Conservation (phyloP, 2,329 filamentous ascomycete species). For the Fusarium sarcochroum region DNA sequence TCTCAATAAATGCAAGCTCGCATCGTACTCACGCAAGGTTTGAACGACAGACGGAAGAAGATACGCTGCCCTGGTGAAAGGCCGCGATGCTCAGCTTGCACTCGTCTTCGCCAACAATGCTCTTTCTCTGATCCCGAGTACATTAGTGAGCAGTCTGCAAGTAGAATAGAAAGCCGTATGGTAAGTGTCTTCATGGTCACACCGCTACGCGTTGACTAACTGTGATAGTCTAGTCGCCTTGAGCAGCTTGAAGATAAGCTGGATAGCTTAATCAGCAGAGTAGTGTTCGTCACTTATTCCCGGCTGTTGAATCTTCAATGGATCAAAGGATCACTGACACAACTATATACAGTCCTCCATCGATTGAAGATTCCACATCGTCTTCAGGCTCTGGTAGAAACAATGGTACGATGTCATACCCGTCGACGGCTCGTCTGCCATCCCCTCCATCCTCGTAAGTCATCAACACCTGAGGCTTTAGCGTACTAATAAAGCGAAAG, state of each 20-base stretch:
- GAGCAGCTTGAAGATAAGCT: constrained; percentile 35
- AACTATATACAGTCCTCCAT: neutral
- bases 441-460: neutral
- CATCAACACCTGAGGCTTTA: fast-evolving
- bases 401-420: neutral
- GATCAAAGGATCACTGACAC: fast-evolving
- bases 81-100: constrained; percentile 34
- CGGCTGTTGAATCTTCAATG: fast-evolving
- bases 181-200: neutral
- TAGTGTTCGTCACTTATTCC: constrained; percentile 5
- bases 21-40: neutral
- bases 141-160: neutral
- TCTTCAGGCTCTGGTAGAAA: neutral
- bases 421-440: neutral
- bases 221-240: constrained; percentile 13
- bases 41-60: constrained; percentile 25
- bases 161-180: neutral
- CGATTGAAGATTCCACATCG: constrained; percentile 13
- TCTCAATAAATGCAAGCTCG: fast-evolving
- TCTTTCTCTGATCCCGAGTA: neutral
- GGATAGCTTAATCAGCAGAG: constrained; percentile 22
- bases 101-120: constrained; percentile 21
- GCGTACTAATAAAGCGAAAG: fast-evolving
- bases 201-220: neutral
- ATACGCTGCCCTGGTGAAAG: constrained; percentile 35